Evolutionary conservation across 2,329 filamentous ascomycete species (phyloP), one percentile per base, ranked within the genome.

Genomic region (Diplocarpon rosae): DNA sequence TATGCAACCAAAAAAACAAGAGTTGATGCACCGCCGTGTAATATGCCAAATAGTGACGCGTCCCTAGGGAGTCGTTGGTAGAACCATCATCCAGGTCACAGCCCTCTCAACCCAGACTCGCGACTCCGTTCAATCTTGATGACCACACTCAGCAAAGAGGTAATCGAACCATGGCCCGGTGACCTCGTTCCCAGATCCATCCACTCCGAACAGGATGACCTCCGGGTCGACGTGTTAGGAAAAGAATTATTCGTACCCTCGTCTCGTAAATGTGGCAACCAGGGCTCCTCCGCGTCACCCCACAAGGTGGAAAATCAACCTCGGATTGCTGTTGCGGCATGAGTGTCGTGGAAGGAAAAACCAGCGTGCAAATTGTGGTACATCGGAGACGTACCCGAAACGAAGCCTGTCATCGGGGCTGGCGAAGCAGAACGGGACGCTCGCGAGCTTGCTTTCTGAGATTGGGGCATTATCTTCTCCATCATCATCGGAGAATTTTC

Each of bases 371-470:
- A 50, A 47, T 57, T 56, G 44, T 60, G 56, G 55, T 63, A 62
- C 58, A 59, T 58, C 56, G 60, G 51, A 53, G 59, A 62, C 55
- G 70, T 69, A 64, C 67, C 69, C 55, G 72, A 64, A 42, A 66
- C 60, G 51, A 75, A 70, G 46, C 64, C 64, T 15, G 64, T 59
- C 57, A 67, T 63, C 16, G 72, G 65, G 12, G 69, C 66, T 33
- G 71, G 65, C 27, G 72, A 70, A 37, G 65, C 58, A 38, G 66
- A 63, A 39, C 64, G 58, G 37, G 59, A 53, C 43, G 64, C 61
- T 50, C 61, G 64, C 15, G 58, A 56, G 37, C 57, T 52, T 37
- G 51, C 55, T 47, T 59, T 61, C 36, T 52, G 50, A 38, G 45
- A 47, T 40, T 49, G 51, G 28, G 55, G 52, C 7, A 54, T 53